A percentile compares a stretch with the other conserved stretches of the same genome.
Evolutionary conservation across 495 filamentous ascomycete genomes (phyloP).

Genomic region (Penicillium daleae): DNA sequence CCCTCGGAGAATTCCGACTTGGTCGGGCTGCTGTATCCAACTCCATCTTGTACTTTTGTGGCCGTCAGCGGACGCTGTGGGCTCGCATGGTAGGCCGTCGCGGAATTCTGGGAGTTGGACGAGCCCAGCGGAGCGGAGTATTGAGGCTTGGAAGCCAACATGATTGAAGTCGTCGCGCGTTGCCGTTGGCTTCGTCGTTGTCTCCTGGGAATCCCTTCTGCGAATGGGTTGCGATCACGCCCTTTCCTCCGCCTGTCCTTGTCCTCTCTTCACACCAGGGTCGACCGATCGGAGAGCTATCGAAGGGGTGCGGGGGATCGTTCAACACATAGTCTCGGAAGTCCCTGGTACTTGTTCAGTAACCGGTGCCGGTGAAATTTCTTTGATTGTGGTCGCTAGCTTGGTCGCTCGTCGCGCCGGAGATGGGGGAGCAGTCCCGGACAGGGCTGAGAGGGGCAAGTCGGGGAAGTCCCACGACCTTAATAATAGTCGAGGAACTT

Average conservation of each 20-base stretch:
- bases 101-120: constrained; percentile 57
- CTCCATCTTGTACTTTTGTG: constrained; percentile 60
- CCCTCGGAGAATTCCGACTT: constrained; percentile 93
- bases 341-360: constrained; percentile 18
- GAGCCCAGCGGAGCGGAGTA: constrained; percentile 68
- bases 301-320: constrained; percentile 8
- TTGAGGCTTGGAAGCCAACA: constrained; percentile 83
- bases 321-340: constrained; percentile 30
- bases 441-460: background rate
- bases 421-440: background rate
- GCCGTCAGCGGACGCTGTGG: constrained; percentile 56
- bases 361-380: background rate
- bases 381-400: constrained; percentile 7
- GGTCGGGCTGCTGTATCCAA: constrained; percentile 79
- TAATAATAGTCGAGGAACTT: background rate
- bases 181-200: constrained; percentile 4
- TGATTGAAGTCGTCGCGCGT: constrained; percentile 50
- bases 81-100: constrained; percentile 55
- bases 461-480: background rate
- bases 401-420: constrained; percentile 1
- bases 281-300: constrained; percentile 10
- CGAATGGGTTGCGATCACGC: background rate
- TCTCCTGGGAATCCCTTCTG: constrained; percentile 1
- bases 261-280: constrained; percentile 3
- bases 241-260: constrained; percentile 19